phyloP scores from a whole-genome alignment of 768 basidiomycete genomes.

The Lyophyllum decastes region DNA sequence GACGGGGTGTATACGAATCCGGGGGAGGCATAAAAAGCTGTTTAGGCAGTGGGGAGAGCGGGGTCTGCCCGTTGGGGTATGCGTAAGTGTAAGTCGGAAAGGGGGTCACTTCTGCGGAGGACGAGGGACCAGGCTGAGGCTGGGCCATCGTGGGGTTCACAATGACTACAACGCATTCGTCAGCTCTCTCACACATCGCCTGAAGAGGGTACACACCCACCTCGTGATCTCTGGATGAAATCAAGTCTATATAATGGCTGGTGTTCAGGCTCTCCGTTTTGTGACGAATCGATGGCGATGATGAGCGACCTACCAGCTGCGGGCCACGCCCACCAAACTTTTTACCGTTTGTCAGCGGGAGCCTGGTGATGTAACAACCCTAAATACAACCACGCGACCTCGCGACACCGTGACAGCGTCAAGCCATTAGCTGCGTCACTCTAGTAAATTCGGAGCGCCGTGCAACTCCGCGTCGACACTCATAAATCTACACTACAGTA shows the following conservation, averaged over 20 bases:
- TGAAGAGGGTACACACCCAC: neutral
- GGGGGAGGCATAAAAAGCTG: constrained; percentile 55
- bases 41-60: constrained; percentile 62
- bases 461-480: too few species aligned
- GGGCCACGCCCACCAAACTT: too few species aligned
- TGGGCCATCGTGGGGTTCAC: constrained; percentile 2
- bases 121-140: constrained; percentile 9
- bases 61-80: constrained; percentile 15
- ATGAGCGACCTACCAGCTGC: too few species aligned
- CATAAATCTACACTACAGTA: too few species aligned
- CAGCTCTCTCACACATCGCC: neutral
- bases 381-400: too few species aligned
- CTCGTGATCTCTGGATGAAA: neutral
- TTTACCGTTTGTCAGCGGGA: too few species aligned
- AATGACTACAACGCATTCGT: neutral
- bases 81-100: constrained; percentile 12
- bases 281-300: neutral
- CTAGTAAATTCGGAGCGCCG: too few species aligned
- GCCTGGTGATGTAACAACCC: too few species aligned
- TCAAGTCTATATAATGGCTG: neutral
- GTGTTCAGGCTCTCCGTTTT: neutral
- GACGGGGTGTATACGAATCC: constrained; percentile 10
- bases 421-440: too few species aligned
- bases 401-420: too few species aligned
- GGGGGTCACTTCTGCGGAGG: constrained; percentile 2